Conservation (phyloP, 2,329 filamentous ascomycete genomes). For the Myriangium duriaei region DNA sequence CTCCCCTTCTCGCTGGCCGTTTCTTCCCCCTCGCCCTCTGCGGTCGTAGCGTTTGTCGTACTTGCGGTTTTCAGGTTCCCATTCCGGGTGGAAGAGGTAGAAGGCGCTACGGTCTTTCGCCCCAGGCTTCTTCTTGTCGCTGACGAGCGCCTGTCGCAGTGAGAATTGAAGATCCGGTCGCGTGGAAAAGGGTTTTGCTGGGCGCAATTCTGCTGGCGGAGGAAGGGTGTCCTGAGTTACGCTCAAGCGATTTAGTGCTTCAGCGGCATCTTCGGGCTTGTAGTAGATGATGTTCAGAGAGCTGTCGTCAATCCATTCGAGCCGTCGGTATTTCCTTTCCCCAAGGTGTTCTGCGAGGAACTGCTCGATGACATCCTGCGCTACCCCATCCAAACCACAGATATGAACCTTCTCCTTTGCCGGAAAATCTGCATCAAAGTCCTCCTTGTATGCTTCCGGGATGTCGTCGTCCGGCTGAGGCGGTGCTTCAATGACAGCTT, state of each 20-base stretch:
- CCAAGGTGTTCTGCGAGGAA: constrained; percentile 56
- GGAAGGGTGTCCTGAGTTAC: constrained; percentile 24
- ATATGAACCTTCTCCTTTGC: constrained; percentile 64
- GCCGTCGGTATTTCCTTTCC: constrained; percentile 40
- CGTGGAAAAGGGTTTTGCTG: constrained; percentile 55
- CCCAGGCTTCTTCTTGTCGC: constrained; percentile 68
- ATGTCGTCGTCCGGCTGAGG: constrained; percentile 16
- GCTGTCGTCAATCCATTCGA: constrained; percentile 94
- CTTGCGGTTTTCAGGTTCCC: constrained; percentile 63
- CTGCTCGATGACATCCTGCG: constrained; percentile 63
- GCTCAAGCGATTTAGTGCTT: constrained; percentile 42
- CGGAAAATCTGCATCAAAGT: constrained; percentile 19
- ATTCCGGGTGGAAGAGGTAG: constrained; percentile 82
- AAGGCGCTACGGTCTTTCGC: constrained; percentile 76
- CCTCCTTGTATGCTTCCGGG: constrained; percentile 18
- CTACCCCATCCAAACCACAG: constrained; percentile 68
- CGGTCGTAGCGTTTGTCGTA: constrained; percentile 19
- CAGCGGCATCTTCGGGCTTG: constrained; percentile 38
- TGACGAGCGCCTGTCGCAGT: constrained; percentile 59
- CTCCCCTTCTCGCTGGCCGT: constrained; percentile 41
- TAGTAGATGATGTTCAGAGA: constrained; percentile 78
- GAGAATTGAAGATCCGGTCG: constrained; percentile 58
- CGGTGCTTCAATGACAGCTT: constrained; percentile 10
- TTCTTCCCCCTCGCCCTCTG: constrained; percentile 34
- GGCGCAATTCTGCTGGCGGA: constrained; percentile 49